phyloP scores from a whole-genome alignment of 192 early-diverging fungal genomes.

The Backusella tuberculispora region DNA sequence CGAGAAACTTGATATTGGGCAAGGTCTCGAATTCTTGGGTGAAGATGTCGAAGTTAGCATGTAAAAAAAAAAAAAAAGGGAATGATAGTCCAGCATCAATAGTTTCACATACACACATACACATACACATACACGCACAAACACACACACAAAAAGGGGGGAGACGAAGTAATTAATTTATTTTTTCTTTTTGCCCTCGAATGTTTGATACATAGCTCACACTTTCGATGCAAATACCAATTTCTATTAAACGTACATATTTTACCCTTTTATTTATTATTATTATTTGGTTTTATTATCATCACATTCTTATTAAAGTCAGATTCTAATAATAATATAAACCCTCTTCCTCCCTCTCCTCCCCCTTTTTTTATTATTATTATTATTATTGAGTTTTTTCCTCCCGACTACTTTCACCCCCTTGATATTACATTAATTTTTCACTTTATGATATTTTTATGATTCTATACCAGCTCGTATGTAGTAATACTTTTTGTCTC shows the following conservation, averaged over 20 bases:
- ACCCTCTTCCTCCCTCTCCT: background rate
- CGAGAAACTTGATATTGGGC: conserved; percentile 21
- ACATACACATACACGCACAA: background rate
- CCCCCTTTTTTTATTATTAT: background rate
- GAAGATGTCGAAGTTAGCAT: conserved; percentile 9
- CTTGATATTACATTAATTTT: background rate
- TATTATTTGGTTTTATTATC: conserved; percentile 11
- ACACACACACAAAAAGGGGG: background rate
- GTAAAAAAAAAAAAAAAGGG: background rate
- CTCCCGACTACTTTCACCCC: background rate
- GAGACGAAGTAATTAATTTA: background rate
- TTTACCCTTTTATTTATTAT: background rate
- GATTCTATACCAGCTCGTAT: conserved; percentile 3
- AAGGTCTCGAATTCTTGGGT: conserved; percentile 26
- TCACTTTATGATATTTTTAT: background rate
- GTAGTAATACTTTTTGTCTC: background rate
- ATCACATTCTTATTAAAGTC: background rate
- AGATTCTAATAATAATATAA: background rate
- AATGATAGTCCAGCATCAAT: background rate
- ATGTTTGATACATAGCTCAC: conserved; percentile 4
- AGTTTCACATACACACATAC: background rate
- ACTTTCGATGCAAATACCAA: background rate
- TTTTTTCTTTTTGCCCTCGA: background rate
- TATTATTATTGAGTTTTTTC: background rate
- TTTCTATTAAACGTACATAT: background rate